Evolutionary conservation across 208 protist species (phyloP).

Genomic region (Vickermania ingenoplastis): DNA sequence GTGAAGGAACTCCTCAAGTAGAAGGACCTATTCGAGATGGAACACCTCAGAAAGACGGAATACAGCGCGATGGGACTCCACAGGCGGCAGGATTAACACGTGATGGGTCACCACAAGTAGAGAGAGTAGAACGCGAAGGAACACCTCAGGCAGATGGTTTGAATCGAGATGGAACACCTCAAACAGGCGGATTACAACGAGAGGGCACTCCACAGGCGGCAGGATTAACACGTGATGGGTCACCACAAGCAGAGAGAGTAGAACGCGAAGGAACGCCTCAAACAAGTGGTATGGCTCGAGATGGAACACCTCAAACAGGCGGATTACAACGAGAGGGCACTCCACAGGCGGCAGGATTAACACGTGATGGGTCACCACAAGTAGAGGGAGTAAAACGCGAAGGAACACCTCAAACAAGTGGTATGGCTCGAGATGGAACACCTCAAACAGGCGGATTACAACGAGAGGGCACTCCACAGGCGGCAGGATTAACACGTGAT

Average conservation of each 20-base stretch:
- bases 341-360: background rate
- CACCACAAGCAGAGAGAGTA: background rate
- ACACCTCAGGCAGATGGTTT: background rate
- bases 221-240: background rate
- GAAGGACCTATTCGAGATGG: background rate
- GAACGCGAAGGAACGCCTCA: background rate
- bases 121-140: background rate
- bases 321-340: background rate
- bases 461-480: background rate
- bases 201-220: background rate
- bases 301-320: background rate
- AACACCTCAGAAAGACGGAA: background rate
- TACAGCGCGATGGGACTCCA: background rate
- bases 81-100: background rate
- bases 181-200: background rate
- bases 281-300: background rate
- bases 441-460: background rate
- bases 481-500: background rate
- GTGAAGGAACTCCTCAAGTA: background rate
- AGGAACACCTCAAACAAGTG: background rate
- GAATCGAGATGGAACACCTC: background rate
- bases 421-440: background rate
- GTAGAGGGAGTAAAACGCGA: background rate
- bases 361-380: background rate
- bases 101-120: background rate